phyloP scores from a whole-genome alignment of 202 grass and related monocot genomes.

The Schoenoplectus triqueter region DNA sequence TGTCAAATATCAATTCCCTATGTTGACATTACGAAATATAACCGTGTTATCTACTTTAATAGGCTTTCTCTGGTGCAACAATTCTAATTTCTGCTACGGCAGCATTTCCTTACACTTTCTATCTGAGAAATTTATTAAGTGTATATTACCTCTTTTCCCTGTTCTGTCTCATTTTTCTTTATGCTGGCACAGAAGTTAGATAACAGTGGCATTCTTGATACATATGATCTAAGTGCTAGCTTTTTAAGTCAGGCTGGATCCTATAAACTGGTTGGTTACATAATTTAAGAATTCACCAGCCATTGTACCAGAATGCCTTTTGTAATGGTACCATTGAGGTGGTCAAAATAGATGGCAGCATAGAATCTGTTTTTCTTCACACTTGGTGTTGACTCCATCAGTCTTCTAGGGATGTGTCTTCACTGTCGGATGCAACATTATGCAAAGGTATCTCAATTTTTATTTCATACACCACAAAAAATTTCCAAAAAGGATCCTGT shows the following conservation, averaged over 20 bases:
- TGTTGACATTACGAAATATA: too few species aligned
- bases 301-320: conserved; percentile 74
- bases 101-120: conserved; percentile 80
- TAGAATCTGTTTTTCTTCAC: conserved; percentile 90
- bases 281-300: conserved; percentile 79
- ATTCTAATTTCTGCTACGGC: conserved; percentile 80
- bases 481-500: neutral
- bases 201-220: neutral
- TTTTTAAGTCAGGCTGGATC: conserved; percentile 63
- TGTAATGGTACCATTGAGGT: conserved; percentile 88
- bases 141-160: conserved; percentile 37
- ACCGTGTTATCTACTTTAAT: neutral
- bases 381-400: conserved; percentile 65
- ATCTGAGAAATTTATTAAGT: conserved; percentile 81
- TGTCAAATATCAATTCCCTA: too few species aligned
- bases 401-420: conserved; percentile 68
- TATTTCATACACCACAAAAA: neutral
- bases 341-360: conserved; percentile 54
- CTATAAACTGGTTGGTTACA: conserved; percentile 83
- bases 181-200: neutral
- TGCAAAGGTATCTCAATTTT: conserved; percentile 58
- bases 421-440: conserved; percentile 75
- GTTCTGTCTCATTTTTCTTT: conserved; percentile 2
- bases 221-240: neutral
- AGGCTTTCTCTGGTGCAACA: conserved; percentile 77